Evolutionary conservation across 2,329 filamentous ascomycete genomes (phyloP), one percentile per base, ranked within the genome.

Genomic region (Coniochaeta sp.): DNA sequence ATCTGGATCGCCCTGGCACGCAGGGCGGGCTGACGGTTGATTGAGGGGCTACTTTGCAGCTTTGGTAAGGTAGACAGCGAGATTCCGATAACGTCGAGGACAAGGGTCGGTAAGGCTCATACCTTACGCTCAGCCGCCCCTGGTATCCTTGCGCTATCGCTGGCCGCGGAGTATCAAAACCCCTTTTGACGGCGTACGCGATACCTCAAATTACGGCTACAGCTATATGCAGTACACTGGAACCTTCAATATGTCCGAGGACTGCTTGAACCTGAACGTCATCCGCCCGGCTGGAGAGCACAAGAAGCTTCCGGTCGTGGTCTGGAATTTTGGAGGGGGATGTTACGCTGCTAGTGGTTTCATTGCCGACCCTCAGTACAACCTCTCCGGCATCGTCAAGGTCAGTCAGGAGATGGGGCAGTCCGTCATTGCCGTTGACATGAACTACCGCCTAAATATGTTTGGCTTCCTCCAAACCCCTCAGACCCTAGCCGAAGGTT

Each of bases 201-300:
- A 74, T 60, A 77, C 77, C 0, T 77, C 72, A 0, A 61, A 70
- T 33, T 78, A 79, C 59, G 75, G 77, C 1, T 71, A 74, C 64
- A 78, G 74, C 62, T 81, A 79, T 64, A 76, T 78, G 70, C 77
- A 80, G 62, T 80, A 79, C 62, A 70, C 71, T 0, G 70, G 72
- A 5, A 73, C 66, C 38, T 73, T 79, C 58, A 57, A 57, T 31
- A 34, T 57, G 54, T 57, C 54, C 59, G 69, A 72, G 55, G 72
- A 73, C 59, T 74, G 72, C 58, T 66, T 76, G 12, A 73, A 73
- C 58, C 64, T 74, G 31, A 77, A 78, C 59, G 68, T 77, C 24
- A 76, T 72, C 71, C 73, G 67, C 22, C 73, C 67, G 22, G 72
- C 72, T 1, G 59, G 56, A 9, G 60, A 62, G 22, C 62, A 58